Conservation (phyloP, 768 basidiomycete genomes). For the Porphyrellus cyaneotinctus region DNA sequence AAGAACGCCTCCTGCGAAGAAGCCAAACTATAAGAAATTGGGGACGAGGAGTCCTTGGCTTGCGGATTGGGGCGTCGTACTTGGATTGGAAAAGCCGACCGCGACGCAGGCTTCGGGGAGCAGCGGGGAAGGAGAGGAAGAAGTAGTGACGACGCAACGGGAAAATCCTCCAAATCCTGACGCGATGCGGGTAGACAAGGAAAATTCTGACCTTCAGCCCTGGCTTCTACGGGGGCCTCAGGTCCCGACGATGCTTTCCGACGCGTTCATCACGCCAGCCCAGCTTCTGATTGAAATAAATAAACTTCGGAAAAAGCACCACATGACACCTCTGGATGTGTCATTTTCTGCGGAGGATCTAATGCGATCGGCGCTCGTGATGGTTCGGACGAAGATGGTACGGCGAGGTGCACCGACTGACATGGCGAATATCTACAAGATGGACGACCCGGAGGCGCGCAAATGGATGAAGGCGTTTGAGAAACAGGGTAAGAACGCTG, state of each 20-base stretch:
- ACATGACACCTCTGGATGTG: conserved; percentile 37
- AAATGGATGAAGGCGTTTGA: conserved; percentile 41
- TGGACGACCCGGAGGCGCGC: conserved; percentile 51
- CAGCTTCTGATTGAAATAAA: conserved; percentile 55
- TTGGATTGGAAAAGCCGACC: conserved; percentile 42
- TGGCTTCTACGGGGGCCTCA: conserved; percentile 72
- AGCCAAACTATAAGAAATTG: conserved; percentile 63
- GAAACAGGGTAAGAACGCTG: conserved; percentile 12
- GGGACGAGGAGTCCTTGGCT: conserved; percentile 69
- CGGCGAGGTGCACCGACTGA: conserved; percentile 72
- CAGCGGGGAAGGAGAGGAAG: conserved; percentile 26
- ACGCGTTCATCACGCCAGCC: conserved; percentile 38
- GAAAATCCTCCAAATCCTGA: conserved; percentile 29
- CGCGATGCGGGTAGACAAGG: conserved; percentile 9
- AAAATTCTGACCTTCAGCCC: conserved; percentile 29
- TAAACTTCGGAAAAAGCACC: conserved; percentile 53
- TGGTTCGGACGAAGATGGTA: conserved; percentile 58
- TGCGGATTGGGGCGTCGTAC: conserved; percentile 70
- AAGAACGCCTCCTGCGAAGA: conserved; percentile 83
- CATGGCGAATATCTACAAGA: conserved; percentile 64
- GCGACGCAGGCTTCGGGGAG: conserved; percentile 1
- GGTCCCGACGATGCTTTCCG: conserved; percentile 43
- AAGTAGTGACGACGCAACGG: conserved; percentile 56
- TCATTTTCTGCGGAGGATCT: conserved; percentile 40
- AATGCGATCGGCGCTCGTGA: conserved; percentile 59